Evolutionary conservation across 2,329 filamentous ascomycete genomes (phyloP), one percentile per base, ranked within the genome.

Genomic region (Fusarium sp.): DNA sequence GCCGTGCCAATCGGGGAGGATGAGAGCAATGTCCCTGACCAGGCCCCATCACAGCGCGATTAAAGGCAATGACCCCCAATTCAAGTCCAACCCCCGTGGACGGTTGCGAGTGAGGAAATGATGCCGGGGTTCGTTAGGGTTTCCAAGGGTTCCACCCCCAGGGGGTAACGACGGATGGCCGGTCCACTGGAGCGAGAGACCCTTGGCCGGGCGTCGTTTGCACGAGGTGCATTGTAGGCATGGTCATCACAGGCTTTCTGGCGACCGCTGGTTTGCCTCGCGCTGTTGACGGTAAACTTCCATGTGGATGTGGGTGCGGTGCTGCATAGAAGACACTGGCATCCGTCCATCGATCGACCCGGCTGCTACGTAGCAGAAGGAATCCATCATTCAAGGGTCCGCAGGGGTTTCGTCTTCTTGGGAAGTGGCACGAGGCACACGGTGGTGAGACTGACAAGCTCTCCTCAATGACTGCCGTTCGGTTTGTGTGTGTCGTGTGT

Each of bases 361-460:
- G 5, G n/a, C 33, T 59, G 25, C 22, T 33, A 37, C 33, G 54
- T 37, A 58, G 32, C 54, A 58, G 54, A n/a, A 38, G 20, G n/a
- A 58, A 20, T 30, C 27, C 27, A 30, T 30, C 27, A 30, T 30
- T 47, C 32, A 22, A 11, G 17, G 25, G 30, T 33, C 22, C 12
- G 22, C 6, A 43, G n/a, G 37, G 38, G 27, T 6, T 56, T 40
- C 22, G 50, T 40, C 40, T 4, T 45, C 40, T 45, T 45, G 14
- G 56, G 60, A 65, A 65, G 70, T 73, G 63, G 43, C 32, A 27
- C 32, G 17, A 9, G 35, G 33, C 30, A 56, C 10, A 33, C 15
- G 50, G 45, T 66, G 70, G 68, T 32, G 63, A 71, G 71, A 60
- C 62, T 47, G n/a, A 57, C 37, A 30, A 50, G n/a, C 20, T 10